Evolutionary conservation across 768 basidiomycete genomes (phyloP).

Genomic region (Mycena floridula): DNA sequence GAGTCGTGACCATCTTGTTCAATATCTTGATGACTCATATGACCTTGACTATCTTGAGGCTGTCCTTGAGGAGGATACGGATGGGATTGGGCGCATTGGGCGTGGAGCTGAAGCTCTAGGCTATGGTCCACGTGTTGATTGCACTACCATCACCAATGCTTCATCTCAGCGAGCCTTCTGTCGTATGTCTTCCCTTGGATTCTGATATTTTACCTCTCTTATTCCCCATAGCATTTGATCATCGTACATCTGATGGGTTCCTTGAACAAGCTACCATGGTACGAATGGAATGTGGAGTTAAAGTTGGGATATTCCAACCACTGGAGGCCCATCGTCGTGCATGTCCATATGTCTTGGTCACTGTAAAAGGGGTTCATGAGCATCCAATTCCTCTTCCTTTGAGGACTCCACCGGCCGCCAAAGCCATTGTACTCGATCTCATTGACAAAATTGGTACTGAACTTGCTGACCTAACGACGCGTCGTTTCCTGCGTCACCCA

Average conservation of each 20-base stretch:
- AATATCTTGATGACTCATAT: constrained; percentile 2
- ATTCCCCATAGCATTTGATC: constrained; percentile 3
- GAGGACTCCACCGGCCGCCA: constrained; percentile 11
- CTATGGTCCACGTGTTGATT: constrained; percentile 6
- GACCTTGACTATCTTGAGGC: constrained; percentile 11
- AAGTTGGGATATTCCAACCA: constrained; percentile 8
- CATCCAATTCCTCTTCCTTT: constrained; percentile 17
- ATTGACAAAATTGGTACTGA: constrained; percentile 7
- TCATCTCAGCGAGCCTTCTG: constrained; percentile 3
- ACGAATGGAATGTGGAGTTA: constrained; percentile 2
- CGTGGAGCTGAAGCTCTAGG: not conserved
- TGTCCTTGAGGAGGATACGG: constrained; percentile 2
- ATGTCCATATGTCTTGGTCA: constrained; percentile 15
- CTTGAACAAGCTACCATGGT: constrained; percentile 7
- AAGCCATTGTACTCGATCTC: constrained; percentile 4
- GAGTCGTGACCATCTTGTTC: not conserved
- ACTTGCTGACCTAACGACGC: constrained; percentile 13
- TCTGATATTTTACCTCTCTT: not conserved
- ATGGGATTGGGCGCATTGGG: constrained; percentile 8
- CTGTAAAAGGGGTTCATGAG: constrained; percentile 10
- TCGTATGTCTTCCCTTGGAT: constrained; percentile 8
- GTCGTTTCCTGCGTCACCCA: constrained; percentile 11
- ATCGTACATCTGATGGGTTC: not conserved
- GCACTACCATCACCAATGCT: constrained; percentile 5
- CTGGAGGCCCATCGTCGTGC: constrained; percentile 4